Evolutionary conservation across 2,329 filamentous ascomycete genomes (phyloP).

Genomic region (Huntiella abstrusa): DNA sequence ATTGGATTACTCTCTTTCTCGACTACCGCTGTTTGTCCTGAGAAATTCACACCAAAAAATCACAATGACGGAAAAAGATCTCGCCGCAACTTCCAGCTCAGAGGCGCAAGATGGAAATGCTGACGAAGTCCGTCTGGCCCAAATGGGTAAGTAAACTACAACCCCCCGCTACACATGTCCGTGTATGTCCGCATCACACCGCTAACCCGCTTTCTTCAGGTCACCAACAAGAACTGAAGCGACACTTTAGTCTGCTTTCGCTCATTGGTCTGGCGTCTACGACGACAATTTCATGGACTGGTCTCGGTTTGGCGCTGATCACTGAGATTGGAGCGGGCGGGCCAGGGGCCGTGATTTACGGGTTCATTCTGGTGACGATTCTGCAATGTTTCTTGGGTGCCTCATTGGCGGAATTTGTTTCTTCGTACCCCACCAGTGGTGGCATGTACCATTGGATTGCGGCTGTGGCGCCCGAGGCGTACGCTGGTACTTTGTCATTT

Average conservation of each 20-base stretch:
- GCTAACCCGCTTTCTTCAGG: constrained; percentile 15
- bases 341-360: constrained; percentile 29
- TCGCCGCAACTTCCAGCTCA: constrained; percentile 1
- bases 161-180: no score
- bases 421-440: constrained; percentile 28
- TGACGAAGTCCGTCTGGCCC: constrained; percentile 24
- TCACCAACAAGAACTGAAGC: constrained; percentile 28
- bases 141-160: constrained; percentile 21
- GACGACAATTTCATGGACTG: constrained; percentile 31
- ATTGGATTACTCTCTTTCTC: no score
- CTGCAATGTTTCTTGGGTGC: constrained; percentile 25
- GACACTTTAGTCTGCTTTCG: constrained; percentile 28
- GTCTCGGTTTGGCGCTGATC: constrained; percentile 25
- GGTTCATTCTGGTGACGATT: constrained; percentile 28
- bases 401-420: constrained; percentile 28
- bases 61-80: not conserved
- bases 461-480: constrained; percentile 21
- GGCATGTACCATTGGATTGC: constrained; percentile 34
- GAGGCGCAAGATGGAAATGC: constrained; percentile 14
- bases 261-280: constrained; percentile 29
- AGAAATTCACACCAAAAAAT: not conserved
- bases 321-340: constrained; percentile 29
- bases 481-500: constrained; percentile 8
- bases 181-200: not conserved
- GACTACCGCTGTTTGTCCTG: no score